Base-by-base conservation (phyloP, 805 yeast genomes). In the Pichia manshurica region DNA sequence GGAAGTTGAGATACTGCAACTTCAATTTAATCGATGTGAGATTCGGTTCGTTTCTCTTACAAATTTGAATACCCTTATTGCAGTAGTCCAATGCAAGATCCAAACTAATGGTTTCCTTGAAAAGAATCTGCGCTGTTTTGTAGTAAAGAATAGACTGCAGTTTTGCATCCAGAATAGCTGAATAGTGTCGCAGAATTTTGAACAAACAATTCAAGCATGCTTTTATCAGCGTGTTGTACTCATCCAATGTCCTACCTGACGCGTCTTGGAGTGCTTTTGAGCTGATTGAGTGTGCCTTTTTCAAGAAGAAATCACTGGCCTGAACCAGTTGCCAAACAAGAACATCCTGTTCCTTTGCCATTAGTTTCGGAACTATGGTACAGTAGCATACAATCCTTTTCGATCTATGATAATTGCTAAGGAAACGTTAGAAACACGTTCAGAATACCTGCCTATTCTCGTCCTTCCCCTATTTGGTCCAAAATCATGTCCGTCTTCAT, bases 11-110 rank as follows among this genome's bases (percentile, higher is more conserved):
- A 22, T 68, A 56, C 46, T 72, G 75, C 15, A 68, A 50, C 39
- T 60, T 55, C 29, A 72, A 59, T 37, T 58, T 59, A 21, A 61
- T 35, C 6, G 51, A 39, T 3, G 50, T 45, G 17, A 51, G 25
- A 6, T 62, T 49, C 32, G 64, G 53, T 50, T 64, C 56, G n/a
- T 55, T 50, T 31, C 55, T 49, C 17, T 49, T 31, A 22, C 58
- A 53, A 28, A 61, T 40, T 31, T 60, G 58, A 50, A 67, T 28
- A 54, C 65, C 61, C 59, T 57, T 56, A 17, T 49, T 46, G 41
- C 64, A 57, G 42, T 57, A 68, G 10, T 65, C 67, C 15, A 71
- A 71, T 0, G 81, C 81, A 34, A 61, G 52, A 25, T 67, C 67
- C 16, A 61, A 52, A 51, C 69, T 68, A 3, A 59, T 60, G 0